phyloP scores from a whole-genome alignment of 2,329 filamentous ascomycete genomes.

The Pseudogymnoascus sp. region DNA sequence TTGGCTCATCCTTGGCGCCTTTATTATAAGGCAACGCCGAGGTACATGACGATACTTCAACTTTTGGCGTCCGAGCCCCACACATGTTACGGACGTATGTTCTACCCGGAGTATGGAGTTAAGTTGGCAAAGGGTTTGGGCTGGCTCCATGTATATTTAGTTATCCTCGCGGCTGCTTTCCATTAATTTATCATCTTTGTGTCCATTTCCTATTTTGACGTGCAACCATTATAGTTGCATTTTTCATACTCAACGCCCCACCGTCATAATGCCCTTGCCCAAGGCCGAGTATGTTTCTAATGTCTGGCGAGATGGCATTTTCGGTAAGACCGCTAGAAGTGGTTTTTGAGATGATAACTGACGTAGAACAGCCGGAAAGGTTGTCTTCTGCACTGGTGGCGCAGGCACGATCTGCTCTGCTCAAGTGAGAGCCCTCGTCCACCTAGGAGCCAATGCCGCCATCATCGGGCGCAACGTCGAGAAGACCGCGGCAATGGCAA shows the following conservation, averaged over 20 bases:
- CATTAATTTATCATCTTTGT: background rate
- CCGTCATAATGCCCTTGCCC: slow-evolving; percentile 53
- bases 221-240: background rate
- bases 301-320: slow-evolving; percentile 81
- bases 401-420: slow-evolving; percentile 90
- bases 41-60: background rate
- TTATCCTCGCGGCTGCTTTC: background rate
- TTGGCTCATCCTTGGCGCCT: background rate
- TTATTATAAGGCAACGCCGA: background rate
- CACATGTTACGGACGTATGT: slow-evolving; percentile 3
- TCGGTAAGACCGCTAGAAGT: slow-evolving; percentile 46
- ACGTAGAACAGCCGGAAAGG: slow-evolving; percentile 60
- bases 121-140: background rate
- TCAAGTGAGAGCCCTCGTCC: slow-evolving; percentile 83
- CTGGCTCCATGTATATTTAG: slow-evolving; percentile 2
- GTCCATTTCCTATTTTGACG: background rate
- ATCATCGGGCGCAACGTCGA: slow-evolving; percentile 84
- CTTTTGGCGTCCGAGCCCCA: slow-evolving; percentile 4
- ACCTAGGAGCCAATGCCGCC: slow-evolving; percentile 85
- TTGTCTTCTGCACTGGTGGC: slow-evolving; percentile 91
- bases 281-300: slow-evolving; percentile 70
- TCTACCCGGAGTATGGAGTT: background rate
- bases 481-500: slow-evolving; percentile 75
- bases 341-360: slow-evolving; percentile 11
- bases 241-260: background rate